phyloP scores from a whole-genome alignment of 2,329 filamentous ascomycete species.

The Sphaceloma murrayae region DNA sequence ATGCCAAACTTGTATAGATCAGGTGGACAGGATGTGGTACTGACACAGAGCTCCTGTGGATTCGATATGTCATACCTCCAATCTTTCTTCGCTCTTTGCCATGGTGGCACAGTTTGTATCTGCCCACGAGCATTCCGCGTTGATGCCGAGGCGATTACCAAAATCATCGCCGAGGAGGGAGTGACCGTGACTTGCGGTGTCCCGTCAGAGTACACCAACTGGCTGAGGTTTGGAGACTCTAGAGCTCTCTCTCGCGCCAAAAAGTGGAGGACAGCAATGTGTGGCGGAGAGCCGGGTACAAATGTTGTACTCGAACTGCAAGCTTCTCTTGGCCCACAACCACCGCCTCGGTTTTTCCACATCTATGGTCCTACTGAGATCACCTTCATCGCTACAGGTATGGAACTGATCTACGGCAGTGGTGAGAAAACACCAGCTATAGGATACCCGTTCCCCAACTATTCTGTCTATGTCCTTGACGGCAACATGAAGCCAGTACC shows the following conservation, averaged over 20 bases:
- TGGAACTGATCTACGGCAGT: constrained; percentile 6
- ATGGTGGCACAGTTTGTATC: constrained; percentile 33
- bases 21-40: constrained; percentile 22
- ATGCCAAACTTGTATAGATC: constrained; percentile 15
- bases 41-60: constrained; percentile 33
- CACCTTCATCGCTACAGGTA: constrained; percentile 18
- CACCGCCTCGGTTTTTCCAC: constrained; percentile 22
- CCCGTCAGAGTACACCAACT: constrained; percentile 34
- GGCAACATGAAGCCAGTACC: constrained; percentile 31
- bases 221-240: constrained; percentile 18
- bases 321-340: constrained; percentile 15
- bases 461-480: constrained; percentile 35
- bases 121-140: constrained; percentile 26
- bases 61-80: constrained; percentile 38
- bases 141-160: constrained; percentile 30
- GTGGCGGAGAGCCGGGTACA: constrained; percentile 28
- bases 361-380: constrained; percentile 26
- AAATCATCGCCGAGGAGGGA: constrained; percentile 29
- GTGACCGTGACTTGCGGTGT: constrained; percentile 34
- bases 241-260: neutral
- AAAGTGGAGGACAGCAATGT: constrained; percentile 27
- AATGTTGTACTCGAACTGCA: neutral
- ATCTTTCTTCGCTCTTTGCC: constrained; percentile 30
- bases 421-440: constrained; percentile 1
- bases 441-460: constrained; percentile 30